These are phyloP conservation scores for Fusarium avenaceum DNA, from an alignment of 2,329 filamentous ascomycete genomes.

Conservation along the genomic window DNA sequence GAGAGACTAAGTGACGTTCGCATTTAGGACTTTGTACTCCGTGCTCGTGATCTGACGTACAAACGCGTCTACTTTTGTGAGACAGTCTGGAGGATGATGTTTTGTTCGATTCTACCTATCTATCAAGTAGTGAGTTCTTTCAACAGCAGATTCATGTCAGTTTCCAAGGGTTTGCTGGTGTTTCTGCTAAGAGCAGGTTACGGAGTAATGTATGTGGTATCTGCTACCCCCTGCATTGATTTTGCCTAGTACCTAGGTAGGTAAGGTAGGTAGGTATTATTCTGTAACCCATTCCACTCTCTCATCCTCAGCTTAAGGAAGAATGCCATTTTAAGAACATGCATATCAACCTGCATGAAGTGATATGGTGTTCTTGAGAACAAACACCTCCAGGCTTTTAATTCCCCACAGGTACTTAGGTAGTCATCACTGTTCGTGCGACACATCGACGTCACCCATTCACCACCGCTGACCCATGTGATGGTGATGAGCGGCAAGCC, in stretches of 20 bases:
- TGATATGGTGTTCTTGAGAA: constrained; percentile 13
- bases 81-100: background rate
- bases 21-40: constrained; percentile 33
- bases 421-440: constrained; percentile 20
- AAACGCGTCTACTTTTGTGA: constrained; percentile 23
- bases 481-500: constrained; percentile 44
- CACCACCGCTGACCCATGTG: constrained; percentile 34
- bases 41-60: constrained; percentile 40
- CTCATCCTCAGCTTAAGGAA: background rate
- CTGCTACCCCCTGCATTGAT: background rate
- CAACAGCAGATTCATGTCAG: background rate
- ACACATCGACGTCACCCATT: constrained; percentile 39
- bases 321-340: constrained; percentile 5
- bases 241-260: background rate
- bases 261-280: no score
- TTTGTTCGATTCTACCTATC: constrained; percentile 3
- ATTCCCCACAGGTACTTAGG: constrained; percentile 5
- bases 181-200: background rate
- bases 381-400: constrained; percentile 6
- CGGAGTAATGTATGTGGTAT: background rate
- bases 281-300: background rate
- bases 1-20: constrained; percentile 15
- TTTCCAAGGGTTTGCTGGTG: background rate
- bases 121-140: background rate
- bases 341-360: constrained; percentile 10